phyloP scores from a whole-genome alignment of 495 filamentous ascomycete species.

The Neurospora pannonica region DNA sequence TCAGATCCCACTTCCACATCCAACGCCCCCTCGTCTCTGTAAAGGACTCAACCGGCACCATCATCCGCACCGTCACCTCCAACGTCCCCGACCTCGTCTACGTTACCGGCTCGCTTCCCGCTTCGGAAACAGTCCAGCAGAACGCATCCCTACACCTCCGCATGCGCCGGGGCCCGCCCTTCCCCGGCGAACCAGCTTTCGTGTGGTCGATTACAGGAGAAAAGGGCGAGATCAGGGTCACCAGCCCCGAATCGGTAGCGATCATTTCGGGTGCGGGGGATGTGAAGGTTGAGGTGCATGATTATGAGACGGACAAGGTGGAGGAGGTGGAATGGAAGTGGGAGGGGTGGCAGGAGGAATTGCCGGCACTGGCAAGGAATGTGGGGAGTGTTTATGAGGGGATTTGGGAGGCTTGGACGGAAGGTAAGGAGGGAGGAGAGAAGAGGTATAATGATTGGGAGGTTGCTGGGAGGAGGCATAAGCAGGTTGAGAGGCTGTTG shows the following conservation, averaged over 20 bases:
- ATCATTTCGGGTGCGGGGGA: constrained; percentile 27
- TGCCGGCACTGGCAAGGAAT: constrained; percentile 28
- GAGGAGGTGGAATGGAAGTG: constrained; percentile 34
- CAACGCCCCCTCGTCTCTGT: constrained; percentile 35
- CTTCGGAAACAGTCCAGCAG: constrained; percentile 18
- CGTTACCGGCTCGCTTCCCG: constrained; percentile 34
- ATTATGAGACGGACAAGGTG: constrained; percentile 31
- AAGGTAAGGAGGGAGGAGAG: background rate
- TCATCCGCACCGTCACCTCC: constrained; percentile 19
- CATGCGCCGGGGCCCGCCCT: constrained; percentile 40
- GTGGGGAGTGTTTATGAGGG: constrained; percentile 43
- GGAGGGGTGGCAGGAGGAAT: constrained; percentile 30
- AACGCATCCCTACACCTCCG: constrained; percentile 33
- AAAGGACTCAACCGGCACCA: constrained; percentile 12
- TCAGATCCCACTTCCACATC: constrained; percentile 32
- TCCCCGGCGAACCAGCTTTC: constrained; percentile 37
- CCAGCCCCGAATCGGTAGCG: constrained; percentile 18
- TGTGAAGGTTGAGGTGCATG: constrained; percentile 33
- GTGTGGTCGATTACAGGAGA: constrained; percentile 47
- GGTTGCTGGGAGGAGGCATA: constrained; percentile 32
- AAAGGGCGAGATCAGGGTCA: constrained; percentile 45
- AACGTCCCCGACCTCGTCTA: constrained; percentile 40
- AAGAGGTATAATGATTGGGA: constrained; percentile 30
- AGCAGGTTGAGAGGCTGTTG: constrained; percentile 20
- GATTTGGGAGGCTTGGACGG: constrained; percentile 24